phyloP scores from a whole-genome alignment of 2,329 filamentous ascomycete species.

The Talaromyces sp. region DNA sequence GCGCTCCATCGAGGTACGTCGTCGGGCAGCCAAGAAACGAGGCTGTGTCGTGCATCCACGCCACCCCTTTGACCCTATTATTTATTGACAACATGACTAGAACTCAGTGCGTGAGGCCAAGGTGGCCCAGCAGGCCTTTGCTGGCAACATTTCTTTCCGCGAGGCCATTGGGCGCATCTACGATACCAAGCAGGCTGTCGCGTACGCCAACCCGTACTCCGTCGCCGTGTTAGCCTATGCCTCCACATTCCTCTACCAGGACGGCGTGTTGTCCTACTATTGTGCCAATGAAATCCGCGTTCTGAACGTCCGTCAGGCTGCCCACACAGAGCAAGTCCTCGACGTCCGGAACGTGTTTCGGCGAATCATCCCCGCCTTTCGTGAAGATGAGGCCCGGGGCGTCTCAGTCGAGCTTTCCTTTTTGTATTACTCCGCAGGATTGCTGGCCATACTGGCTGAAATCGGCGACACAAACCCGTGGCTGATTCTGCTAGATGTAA shows the following conservation, averaged over 20 bases:
- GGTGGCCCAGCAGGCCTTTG: slow-evolving; percentile 38
- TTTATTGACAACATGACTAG: slow-evolving; percentile 23
- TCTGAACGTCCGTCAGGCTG: slow-evolving; percentile 50
- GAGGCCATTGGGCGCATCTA: slow-evolving; percentile 54
- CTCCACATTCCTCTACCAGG: slow-evolving; percentile 56
- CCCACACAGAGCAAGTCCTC: slow-evolving; percentile 50
- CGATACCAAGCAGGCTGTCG: slow-evolving; percentile 56
- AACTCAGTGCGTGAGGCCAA: slow-evolving; percentile 36
- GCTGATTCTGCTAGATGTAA: slow-evolving; percentile 49
- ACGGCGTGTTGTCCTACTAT: slow-evolving; percentile 61
- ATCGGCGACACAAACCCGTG: slow-evolving; percentile 41
- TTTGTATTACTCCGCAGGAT: slow-evolving; percentile 51
- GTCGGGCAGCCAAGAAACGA: background rate
- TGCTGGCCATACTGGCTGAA: slow-evolving; percentile 54
- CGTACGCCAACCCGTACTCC: slow-evolving; percentile 57
- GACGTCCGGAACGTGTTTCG: slow-evolving; percentile 43
- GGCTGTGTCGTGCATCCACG: background rate
- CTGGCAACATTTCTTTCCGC: slow-evolving; percentile 40
- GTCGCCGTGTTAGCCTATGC: slow-evolving; percentile 55
- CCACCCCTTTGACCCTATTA: background rate
- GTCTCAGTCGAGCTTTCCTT: slow-evolving; percentile 46
- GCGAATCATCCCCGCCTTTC: slow-evolving; percentile 28
- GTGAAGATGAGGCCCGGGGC: slow-evolving; percentile 16
- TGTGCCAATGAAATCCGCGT: slow-evolving; percentile 50
- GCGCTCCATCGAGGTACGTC: slow-evolving; percentile 51